Conservation (phyloP, 441 rosid genomes). For the Metrosideros polymorpha region DNA sequence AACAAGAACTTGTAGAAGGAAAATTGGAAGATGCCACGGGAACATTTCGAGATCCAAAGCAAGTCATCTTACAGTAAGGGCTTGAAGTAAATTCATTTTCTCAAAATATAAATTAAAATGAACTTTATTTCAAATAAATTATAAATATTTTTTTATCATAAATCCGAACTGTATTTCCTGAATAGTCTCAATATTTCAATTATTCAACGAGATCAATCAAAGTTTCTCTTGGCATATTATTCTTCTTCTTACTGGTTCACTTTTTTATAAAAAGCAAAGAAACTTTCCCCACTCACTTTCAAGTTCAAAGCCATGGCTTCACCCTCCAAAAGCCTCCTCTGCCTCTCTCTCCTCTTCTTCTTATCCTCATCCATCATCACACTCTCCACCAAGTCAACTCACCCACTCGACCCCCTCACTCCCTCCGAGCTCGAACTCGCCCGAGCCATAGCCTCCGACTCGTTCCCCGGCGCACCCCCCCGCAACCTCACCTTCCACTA, state of each 20-base stretch:
- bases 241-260: neutral
- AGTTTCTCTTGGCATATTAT: neutral
- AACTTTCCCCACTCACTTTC: neutral
- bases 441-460: constrained; percentile 29
- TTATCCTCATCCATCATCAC: constrained; percentile 23
- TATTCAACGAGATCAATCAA: neutral
- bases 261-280: neutral
- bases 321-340: neutral
- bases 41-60: neutral
- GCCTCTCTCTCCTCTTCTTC: constrained; percentile 11
- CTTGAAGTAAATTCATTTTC: too few species aligned
- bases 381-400: constrained; percentile 12
- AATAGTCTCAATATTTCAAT: neutral
- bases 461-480: constrained; percentile 19
- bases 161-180: too few species aligned
- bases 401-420: constrained; percentile 61
- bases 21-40: neutral
- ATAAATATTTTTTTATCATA: too few species aligned
- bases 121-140: too few species aligned
- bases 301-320: neutral
- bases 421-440: constrained; percentile 45
- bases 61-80: neutral
- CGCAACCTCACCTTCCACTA: constrained; percentile 56
- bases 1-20: constrained; percentile 1
- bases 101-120: too few species aligned